Evolutionary conservation across 805 yeast species (phyloP).

Genomic region (Pichia eremophila): DNA sequence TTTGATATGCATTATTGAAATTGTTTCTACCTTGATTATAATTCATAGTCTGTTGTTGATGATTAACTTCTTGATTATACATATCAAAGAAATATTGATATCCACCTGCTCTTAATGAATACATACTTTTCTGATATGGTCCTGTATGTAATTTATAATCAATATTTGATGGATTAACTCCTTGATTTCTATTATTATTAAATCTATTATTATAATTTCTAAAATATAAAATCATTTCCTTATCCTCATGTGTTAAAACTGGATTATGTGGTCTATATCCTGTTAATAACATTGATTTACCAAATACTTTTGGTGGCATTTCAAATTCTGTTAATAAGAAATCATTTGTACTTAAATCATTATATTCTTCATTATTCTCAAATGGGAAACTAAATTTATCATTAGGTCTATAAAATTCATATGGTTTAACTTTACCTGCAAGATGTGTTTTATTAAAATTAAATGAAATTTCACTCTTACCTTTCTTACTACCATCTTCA

Average conservation of each 20-base stretch:
- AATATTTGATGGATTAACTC: conserved; percentile 18
- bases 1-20: conserved; percentile 14
- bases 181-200: conserved; percentile 6
- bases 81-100: conserved; percentile 35
- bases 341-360: conserved; percentile 30
- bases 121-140: conserved; percentile 35
- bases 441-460: conserved; percentile 44
- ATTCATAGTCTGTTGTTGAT: conserved; percentile 16
- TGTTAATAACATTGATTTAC: conserved; percentile 76
- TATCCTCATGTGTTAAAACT: conserved; percentile 61
- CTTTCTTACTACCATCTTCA: conserved; percentile 24
- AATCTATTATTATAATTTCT: conserved; percentile 13
- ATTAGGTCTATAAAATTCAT: conserved; percentile 28
- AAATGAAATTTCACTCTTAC: conserved; percentile 32
- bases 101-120: conserved; percentile 42
- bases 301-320: conserved; percentile 49
- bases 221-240: conserved; percentile 47
- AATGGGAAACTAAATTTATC: conserved; percentile 37
- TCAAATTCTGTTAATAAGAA: conserved; percentile 42
- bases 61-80: conserved; percentile 21
- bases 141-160: conserved; percentile 38
- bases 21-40: conserved; percentile 10
- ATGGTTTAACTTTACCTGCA: conserved; percentile 43
- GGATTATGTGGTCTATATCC: conserved; percentile 61
- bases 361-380: conserved; percentile 26